A percentile compares a stretch with the other conserved stretches of the same genome.
Conservation (phyloP, 257 asterid genomes). For the Eustoma russellianum region DNA sequence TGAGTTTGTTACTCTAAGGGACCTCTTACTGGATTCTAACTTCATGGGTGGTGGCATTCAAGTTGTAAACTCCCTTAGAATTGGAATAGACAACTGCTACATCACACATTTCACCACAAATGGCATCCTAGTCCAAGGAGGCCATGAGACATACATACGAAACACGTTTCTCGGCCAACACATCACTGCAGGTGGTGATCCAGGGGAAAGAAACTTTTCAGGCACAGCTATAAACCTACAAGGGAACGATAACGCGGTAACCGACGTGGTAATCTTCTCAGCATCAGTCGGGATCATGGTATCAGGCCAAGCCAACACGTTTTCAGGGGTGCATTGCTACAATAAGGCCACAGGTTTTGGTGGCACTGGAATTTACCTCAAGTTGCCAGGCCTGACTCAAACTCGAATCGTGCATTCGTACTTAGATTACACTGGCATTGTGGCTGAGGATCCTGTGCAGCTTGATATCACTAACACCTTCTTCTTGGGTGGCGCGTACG, state of each 20-base stretch:
- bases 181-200: constrained; percentile 78
- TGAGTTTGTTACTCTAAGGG: constrained; percentile 66
- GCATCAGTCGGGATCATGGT: constrained; percentile 59
- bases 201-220: constrained; percentile 41
- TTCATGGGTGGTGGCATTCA: constrained; percentile 72
- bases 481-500: constrained; percentile 67
- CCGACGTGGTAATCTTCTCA: constrained; percentile 77
- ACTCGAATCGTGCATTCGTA: constrained; percentile 66
- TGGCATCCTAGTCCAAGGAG: constrained; percentile 54
- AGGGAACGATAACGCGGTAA: constrained; percentile 70
- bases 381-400: constrained; percentile 59
- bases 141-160: constrained; percentile 77
- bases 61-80: constrained; percentile 58
- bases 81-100: constrained; percentile 71
- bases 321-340: constrained; percentile 81
- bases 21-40: constrained; percentile 56
- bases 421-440: constrained; percentile 73
- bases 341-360: constrained; percentile 90
- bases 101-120: constrained; percentile 60
- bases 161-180: constrained; percentile 68
- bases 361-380: constrained; percentile 68
- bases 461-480: constrained; percentile 53
- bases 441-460: constrained; percentile 91
- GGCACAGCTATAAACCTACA: constrained; percentile 57
- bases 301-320: constrained; percentile 60